Evolutionary conservation across 192 early-diverging fungal species (phyloP), one percentile per base, ranked within the genome.

Genomic region (Funneliformis mosseae): DNA sequence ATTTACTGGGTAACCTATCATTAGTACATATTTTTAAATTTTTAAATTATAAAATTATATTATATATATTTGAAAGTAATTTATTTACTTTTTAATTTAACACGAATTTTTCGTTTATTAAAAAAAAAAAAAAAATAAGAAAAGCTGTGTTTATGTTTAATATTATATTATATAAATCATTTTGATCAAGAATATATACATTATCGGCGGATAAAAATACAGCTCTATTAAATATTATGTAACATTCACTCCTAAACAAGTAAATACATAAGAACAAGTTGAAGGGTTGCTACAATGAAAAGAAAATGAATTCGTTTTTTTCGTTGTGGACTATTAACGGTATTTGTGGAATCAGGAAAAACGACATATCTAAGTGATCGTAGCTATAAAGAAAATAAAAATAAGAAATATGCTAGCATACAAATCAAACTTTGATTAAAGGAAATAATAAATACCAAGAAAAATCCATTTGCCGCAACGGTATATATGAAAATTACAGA

Each of bases 261-360:
- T 43, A 96, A 89, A 89, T 92, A 96, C 84, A 95, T 93, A 70
- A 94, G 92, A 8, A 95, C 81, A 60, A 94, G 88, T 84, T 98
- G 96, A 55, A 95, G 84, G 74, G 90, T 89, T 4, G 94, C 96
- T 69, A 97, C 90, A 46, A 94, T 82, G 78, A 97, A 94, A 85
- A 98, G 82, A 85, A 97, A 96, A 83, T 95, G 90, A 66, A 97
- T 91, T 50, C 97, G 88, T 55, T 94, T 89, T 81, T 95, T 95
- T 59, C 96, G 87, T 62, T 94, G 92, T 21, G 91, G 85, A 46
- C 85, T 83, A 71, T 85, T 86, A 21, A 91, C 90, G 38, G 90
- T 90, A 14, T 85, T 87, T 74, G 91, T 84, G 2, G 92, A 68
- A 72, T 94, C 92, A 42, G 92, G 92, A 48, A 94, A 86, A n/a